Evolutionary conservation across 768 basidiomycete species (phyloP).

Genomic region (Suillus clintonianus): DNA sequence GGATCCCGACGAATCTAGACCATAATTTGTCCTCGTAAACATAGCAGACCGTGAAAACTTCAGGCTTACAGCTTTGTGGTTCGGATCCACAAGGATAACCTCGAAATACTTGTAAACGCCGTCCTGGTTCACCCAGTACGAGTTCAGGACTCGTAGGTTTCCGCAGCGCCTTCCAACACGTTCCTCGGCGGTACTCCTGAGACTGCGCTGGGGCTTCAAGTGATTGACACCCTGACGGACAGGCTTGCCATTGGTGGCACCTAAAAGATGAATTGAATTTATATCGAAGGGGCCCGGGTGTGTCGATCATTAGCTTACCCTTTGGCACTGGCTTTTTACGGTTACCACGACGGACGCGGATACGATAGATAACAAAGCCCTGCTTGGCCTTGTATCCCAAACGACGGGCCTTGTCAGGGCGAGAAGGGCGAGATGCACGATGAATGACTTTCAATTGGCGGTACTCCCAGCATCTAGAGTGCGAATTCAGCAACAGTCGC

Average conservation of each 20-base stretch:
- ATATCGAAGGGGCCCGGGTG: not conserved
- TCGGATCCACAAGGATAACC: slow-evolving; percentile 96
- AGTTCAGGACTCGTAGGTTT: slow-evolving; percentile 94
- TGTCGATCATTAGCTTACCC: slow-evolving; percentile 51
- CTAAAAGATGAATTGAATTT: slow-evolving; percentile 36
- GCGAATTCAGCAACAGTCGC: slow-evolving; percentile 7
- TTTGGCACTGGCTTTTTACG: slow-evolving; percentile 98
- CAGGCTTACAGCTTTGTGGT: slow-evolving; percentile 82
- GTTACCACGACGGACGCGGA: slow-evolving; percentile 97
- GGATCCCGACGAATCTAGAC: slow-evolving; percentile 88
- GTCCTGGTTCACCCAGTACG: slow-evolving; percentile 99
- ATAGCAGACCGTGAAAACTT: not conserved
- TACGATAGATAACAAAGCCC: slow-evolving; percentile 96
- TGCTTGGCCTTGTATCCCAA: slow-evolving; percentile 99
- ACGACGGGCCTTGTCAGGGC: slow-evolving; percentile 98
- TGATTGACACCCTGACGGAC: slow-evolving; percentile 99
- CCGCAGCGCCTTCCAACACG: slow-evolving; percentile 96
- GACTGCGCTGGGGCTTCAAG: slow-evolving; percentile 93
- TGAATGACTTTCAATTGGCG: slow-evolving; percentile 98
- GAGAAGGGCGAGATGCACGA: slow-evolving; percentile 95
- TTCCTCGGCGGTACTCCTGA: slow-evolving; percentile 95
- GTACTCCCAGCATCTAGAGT: slow-evolving; percentile 91
- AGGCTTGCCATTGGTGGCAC: slow-evolving; percentile 99
- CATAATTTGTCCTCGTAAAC: slow-evolving; percentile 13
- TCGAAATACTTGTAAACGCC: slow-evolving; percentile 99